Evolutionary conservation across 352 stramenopile species (phyloP).

Genomic region (Poterioochromonas sp.): DNA sequence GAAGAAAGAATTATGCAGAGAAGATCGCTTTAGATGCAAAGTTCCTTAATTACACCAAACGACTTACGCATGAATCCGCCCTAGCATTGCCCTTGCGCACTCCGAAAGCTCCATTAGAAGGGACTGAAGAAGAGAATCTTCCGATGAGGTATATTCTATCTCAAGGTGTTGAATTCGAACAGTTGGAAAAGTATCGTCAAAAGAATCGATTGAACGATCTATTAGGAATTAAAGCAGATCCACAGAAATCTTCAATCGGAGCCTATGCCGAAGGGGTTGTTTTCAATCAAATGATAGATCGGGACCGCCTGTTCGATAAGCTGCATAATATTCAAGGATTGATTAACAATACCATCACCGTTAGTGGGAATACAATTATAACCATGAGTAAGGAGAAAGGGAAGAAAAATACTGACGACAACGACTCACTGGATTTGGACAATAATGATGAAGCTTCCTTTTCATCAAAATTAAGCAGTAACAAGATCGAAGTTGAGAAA

Average conservation of each 20-base stretch:
- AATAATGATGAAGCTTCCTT: background rate
- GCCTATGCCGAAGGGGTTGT: background rate
- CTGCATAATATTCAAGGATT: background rate
- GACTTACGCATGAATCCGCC: constrained; percentile 2
- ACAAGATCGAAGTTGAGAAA: background rate
- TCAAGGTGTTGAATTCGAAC: constrained; percentile 25
- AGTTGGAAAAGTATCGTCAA: constrained; percentile 21
- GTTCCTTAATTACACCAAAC: constrained; percentile 11
- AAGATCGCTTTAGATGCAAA: background rate
- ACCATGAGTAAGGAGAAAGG: too few species aligned
- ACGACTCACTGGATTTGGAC: too few species aligned
- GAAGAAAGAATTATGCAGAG: background rate
- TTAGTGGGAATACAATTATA: too few species aligned
- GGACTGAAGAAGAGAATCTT: constrained; percentile 16
- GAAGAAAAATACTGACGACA: too few species aligned
- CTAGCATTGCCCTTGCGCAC: constrained; percentile 11
- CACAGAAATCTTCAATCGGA: background rate
- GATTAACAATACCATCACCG: background rate
- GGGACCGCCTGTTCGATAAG: constrained; percentile 15
- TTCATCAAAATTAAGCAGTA: background rate
- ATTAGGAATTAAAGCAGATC: background rate
- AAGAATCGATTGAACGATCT: background rate
- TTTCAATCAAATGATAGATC: background rate
- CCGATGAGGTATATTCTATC: background rate
- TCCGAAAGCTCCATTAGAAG: background rate